These are phyloP conservation scores for Chlorokybus atmophyticus DNA, from an alignment of 139 green algal species.

Conservation along the genomic window DNA sequence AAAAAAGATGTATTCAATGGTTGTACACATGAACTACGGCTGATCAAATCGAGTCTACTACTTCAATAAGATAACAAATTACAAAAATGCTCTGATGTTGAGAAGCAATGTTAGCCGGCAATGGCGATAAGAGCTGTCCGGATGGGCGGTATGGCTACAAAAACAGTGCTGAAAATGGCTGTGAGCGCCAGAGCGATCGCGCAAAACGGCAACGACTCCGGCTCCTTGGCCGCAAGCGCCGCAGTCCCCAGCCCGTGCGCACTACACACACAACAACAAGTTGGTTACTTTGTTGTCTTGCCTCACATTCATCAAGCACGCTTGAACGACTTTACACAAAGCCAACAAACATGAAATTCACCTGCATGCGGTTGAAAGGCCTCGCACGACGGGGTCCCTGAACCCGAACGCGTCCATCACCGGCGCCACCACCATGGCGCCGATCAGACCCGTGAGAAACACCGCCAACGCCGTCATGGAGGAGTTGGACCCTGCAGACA, in stretches of 20 bases:
- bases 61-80: no score
- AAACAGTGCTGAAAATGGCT: slow-evolving; percentile 58
- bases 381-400: slow-evolving; percentile 65
- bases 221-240: slow-evolving; percentile 56
- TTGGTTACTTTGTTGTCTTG: no score
- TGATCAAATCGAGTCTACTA: no score
- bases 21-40: no score
- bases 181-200: slow-evolving; percentile 67
- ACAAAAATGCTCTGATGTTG: no score
- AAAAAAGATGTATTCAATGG: no score
- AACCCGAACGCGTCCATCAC: slow-evolving; percentile 49
- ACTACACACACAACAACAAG: slow-evolving; percentile 6
- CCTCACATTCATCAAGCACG: no score
- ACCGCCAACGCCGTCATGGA: slow-evolving; percentile 67
- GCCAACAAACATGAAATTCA: slow-evolving; percentile 8
- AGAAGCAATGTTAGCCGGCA: slow-evolving; percentile 7
- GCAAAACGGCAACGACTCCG: slow-evolving; percentile 73
- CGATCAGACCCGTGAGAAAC: slow-evolving; percentile 58
- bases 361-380: slow-evolving; percentile 54
- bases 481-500: slow-evolving; percentile 36
- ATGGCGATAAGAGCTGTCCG: slow-evolving; percentile 4
- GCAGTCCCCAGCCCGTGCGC: slow-evolving; percentile 70
- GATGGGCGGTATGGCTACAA: slow-evolving; percentile 39
- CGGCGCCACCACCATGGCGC: slow-evolving; percentile 52
- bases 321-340: no score